Evolutionary conservation across 768 basidiomycete species (phyloP), one percentile per base, ranked within the genome.

Genomic region (Rhizopogon vinicolor): DNA sequence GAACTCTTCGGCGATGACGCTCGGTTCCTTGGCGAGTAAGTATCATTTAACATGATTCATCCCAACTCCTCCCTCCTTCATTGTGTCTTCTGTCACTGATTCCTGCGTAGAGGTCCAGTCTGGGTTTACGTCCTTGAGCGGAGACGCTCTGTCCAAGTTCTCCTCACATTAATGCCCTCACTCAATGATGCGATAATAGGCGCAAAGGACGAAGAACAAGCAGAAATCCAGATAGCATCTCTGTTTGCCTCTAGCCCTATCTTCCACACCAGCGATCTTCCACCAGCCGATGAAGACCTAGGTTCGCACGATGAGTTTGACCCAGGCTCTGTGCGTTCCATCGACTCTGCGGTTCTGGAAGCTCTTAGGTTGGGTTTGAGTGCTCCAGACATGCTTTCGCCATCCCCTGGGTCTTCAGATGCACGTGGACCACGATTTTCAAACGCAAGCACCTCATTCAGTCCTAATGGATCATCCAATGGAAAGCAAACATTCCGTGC

Each of bases 101-200:
- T n/a, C 31, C 35, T 31, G 56, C 22, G 52, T 58, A 92, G 90
- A 58, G 89, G 89, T 55, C 87, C 91, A 18, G 88, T 91, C n/a
- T 92, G 91, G 88, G 89, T 93, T 19, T 93, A 92, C 68, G 87
- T 93, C 40, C 85, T 93, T 58, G 91, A 92, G 66, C 83, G 91
- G 39, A 77, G 87, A 51, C 82, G 87, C 40, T 87, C 91, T 6
- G 86, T 93, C 46, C 85, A 91, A 69, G 88, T 91, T 51, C 86
- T 87, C 79, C 75, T 81, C 44, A 83, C 86, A 0, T 81, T 93
- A 62, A 89, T 92, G 80, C 87, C 89, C 53, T 66, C 68, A 25
- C 57, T 71, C 41, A 49, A 59, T 50, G 74, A 85, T 65, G 87
- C 76, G 0, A 63, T 93, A 52, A 87, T 92, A 77, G 89, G 87